phyloP scores from a whole-genome alignment of 208 protist species.

The Kentomonas sorsogonicus region DNA sequence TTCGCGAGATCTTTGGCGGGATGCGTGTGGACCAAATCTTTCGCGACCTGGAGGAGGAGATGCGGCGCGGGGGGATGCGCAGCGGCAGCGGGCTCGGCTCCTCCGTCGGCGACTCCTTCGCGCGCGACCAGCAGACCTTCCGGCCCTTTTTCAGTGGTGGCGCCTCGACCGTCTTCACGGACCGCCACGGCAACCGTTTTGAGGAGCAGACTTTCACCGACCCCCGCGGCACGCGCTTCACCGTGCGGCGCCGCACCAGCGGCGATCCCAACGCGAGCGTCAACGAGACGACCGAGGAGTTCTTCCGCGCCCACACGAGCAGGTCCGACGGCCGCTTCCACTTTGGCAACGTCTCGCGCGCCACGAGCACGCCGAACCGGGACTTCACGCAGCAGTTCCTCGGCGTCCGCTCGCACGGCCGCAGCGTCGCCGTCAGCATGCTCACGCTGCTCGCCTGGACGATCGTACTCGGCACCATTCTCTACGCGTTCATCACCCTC shows the following conservation, averaged over 20 bases:
- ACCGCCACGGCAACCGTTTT: conserved; percentile 73
- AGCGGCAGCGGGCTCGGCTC: conserved; percentile 17
- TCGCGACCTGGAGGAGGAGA: conserved; percentile 71
- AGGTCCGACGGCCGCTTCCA: conserved; percentile 49
- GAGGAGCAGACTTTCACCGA: conserved; percentile 78
- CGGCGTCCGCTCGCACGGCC: conserved; percentile 66
- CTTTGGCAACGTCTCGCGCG: conserved; percentile 50
- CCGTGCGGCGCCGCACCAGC: conserved; percentile 56
- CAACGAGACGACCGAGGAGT: conserved; percentile 64
- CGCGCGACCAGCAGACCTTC: conserved; percentile 31
- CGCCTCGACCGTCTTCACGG: conserved; percentile 42
- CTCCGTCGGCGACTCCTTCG: conserved; percentile 37
- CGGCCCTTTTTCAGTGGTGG: conserved; percentile 61
- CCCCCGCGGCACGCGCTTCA: conserved; percentile 56
- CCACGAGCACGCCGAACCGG: conserved; percentile 24
- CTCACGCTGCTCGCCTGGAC: conserved; percentile 62
- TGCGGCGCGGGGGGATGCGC: conserved; percentile 35
- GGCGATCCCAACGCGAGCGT: conserved; percentile 60
- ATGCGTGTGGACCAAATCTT: conserved; percentile 87
- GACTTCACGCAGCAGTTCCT: conserved; percentile 69
- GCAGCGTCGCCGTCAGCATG: conserved; percentile 59
- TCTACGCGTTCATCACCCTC: conserved; percentile 43
- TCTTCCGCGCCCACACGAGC: conserved; percentile 28
- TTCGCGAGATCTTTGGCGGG: conserved; percentile 80
- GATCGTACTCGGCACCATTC: conserved; percentile 46